Conservation (phyloP, 1,284 basidiomycete genomes). For the Naganishia liquefaciens region DNA sequence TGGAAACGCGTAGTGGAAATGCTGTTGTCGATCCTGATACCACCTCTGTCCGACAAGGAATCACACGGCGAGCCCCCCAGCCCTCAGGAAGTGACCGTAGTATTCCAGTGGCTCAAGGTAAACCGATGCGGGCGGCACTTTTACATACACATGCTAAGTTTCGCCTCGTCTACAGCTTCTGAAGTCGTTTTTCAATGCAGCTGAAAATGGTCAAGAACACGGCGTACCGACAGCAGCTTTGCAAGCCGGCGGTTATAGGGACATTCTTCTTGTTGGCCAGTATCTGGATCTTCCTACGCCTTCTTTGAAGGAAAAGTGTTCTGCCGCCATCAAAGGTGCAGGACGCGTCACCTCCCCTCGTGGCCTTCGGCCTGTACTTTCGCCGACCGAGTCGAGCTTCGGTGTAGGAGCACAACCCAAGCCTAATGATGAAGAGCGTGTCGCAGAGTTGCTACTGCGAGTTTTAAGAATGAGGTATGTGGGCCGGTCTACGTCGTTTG, state of each 20-base stretch:
- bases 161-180: constrained; percentile 37
- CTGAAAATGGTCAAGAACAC: constrained; percentile 47
- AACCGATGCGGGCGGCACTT: neutral
- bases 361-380: neutral
- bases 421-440: constrained; percentile 42
- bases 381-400: constrained; percentile 13
- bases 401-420: constrained; percentile 29
- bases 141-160: neutral
- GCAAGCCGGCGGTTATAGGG: constrained; percentile 46
- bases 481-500: neutral
- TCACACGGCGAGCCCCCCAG: constrained; percentile 34
- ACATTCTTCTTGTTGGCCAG: constrained; percentile 51
- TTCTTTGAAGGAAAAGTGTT: constrained; percentile 44
- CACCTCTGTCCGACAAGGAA: constrained; percentile 48
- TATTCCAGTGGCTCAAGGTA: constrained; percentile 51
- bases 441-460: constrained; percentile 50
- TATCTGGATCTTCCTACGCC: constrained; percentile 50
- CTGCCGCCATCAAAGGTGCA: constrained; percentile 47
- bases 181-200: constrained; percentile 53
- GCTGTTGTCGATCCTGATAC: constrained; percentile 50
- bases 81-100: constrained; percentile 44
- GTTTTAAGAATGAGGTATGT: constrained; percentile 50
- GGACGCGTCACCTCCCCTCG: constrained; percentile 28
- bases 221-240: constrained; percentile 47
- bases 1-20: constrained; percentile 49